Conservation (phyloP, 1,284 basidiomycete genomes). For the Bjerkandera adusta region DNA sequence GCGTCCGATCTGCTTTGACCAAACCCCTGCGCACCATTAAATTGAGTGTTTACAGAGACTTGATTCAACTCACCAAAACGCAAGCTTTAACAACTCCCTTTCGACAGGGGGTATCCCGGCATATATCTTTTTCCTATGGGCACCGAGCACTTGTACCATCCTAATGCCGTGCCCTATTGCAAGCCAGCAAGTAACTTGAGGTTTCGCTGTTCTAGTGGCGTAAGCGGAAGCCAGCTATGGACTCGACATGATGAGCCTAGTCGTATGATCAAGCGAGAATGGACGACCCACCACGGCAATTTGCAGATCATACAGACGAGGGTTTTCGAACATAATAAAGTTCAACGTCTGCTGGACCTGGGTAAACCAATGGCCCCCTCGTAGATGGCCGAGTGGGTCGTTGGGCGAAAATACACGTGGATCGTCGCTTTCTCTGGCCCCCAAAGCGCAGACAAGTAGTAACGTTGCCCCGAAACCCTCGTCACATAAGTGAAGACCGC, state of each 20-base stretch:
- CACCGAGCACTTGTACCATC: constrained; percentile 44
- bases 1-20: constrained; percentile 59
- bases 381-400: constrained; percentile 42
- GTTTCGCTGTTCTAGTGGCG: constrained; percentile 40
- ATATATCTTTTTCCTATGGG: constrained; percentile 38
- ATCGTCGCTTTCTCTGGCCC: constrained; percentile 67
- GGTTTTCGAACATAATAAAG: constrained; percentile 48
- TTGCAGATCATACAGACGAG: constrained; percentile 69
- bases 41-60: background rate
- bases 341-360: constrained; percentile 59
- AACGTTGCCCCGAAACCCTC: constrained; percentile 65
- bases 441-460: constrained; percentile 75
- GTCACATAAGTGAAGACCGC: constrained; percentile 57
- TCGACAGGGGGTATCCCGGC: constrained; percentile 30
- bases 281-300: constrained; percentile 30
- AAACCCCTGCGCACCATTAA: constrained; percentile 46
- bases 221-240: constrained; percentile 35
- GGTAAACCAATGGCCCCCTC: constrained; percentile 74
- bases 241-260: constrained; percentile 9
- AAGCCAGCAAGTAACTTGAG: constrained; percentile 15
- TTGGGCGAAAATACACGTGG: constrained; percentile 52
- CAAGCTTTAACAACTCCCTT: constrained; percentile 58
- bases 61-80: constrained; percentile 61
- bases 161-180: constrained; percentile 39
- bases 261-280: constrained; percentile 23